phyloP scores from a whole-genome alignment of 495 filamentous ascomycete species.

The Margaritispora aquatica region DNA sequence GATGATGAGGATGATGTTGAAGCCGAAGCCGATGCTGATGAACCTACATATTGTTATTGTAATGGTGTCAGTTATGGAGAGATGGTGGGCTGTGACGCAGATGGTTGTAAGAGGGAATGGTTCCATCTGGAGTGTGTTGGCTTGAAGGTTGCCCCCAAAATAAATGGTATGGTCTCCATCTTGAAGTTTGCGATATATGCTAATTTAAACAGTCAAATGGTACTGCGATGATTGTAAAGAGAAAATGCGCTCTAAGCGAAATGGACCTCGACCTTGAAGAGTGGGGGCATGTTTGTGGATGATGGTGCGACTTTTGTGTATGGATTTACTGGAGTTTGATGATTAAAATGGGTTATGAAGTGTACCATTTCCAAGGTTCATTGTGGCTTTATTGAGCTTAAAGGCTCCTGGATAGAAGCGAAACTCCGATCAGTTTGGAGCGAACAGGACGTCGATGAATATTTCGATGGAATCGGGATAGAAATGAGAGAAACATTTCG shows the following conservation, averaged over 20 bases:
- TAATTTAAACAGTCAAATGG: constrained; percentile 66
- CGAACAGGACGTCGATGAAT: neutral
- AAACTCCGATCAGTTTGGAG: neutral
- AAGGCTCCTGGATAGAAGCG: neutral
- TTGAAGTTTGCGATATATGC: neutral
- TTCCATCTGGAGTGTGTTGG: constrained; percentile 94
- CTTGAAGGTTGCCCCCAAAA: constrained; percentile 74
- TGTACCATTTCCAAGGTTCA: neutral
- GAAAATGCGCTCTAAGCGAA: constrained; percentile 43
- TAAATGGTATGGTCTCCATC: constrained; percentile 61
- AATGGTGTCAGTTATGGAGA: constrained; percentile 90
- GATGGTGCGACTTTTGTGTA: neutral
- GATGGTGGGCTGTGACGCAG: constrained; percentile 97
- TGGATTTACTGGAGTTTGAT: constrained; percentile 16
- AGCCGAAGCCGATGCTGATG: constrained; percentile 69
- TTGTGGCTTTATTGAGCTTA: neutral
- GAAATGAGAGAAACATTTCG: neutral
- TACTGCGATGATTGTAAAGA: constrained; percentile 85
- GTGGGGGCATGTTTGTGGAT: neutral
- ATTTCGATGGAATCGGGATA: neutral
- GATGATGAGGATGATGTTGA: constrained; percentile 61
- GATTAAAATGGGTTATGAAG: constrained; percentile 3
- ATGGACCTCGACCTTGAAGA: constrained; percentile 8
- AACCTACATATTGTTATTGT: constrained; percentile 90
- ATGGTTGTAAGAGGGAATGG: constrained; percentile 85